Evolutionary conservation across 768 basidiomycete species (phyloP).

Genomic region (Boletus huronensis): DNA sequence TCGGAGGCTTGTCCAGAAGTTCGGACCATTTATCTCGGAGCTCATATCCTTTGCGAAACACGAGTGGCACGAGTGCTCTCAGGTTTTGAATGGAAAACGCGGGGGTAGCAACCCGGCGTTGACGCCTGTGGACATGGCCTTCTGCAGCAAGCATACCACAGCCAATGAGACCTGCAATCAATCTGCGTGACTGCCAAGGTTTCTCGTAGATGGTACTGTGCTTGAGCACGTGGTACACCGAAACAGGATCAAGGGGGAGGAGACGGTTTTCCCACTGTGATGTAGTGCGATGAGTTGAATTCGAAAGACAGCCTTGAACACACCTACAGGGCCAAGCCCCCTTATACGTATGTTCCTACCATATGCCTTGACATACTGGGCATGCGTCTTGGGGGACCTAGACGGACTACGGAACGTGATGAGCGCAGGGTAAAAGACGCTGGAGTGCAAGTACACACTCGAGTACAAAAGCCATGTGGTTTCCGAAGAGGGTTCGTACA

Average conservation of each 20-base stretch:
- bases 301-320: not conserved
- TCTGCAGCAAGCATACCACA: slow-evolving; percentile 81
- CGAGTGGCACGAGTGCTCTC: slow-evolving; percentile 65
- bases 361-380: slow-evolving; percentile 51
- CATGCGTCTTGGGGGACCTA: slow-evolving; percentile 51
- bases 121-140: slow-evolving; percentile 73
- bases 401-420: slow-evolving; percentile 41
- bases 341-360: slow-evolving; percentile 69
- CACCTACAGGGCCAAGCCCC: slow-evolving; percentile 66
- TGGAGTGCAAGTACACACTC: slow-evolving; percentile 42
- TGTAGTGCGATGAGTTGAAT: slow-evolving; percentile 7
- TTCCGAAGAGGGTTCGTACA: slow-evolving; percentile 42
- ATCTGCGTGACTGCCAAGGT: slow-evolving; percentile 71
- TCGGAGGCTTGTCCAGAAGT: slow-evolving; percentile 35
- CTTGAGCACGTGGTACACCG: slow-evolving; percentile 71
- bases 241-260: slow-evolving; percentile 74
- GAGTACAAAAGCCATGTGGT: slow-evolving; percentile 53
- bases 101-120: slow-evolving; percentile 71
- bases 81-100: slow-evolving; percentile 81
- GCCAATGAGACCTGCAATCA: slow-evolving; percentile 78
- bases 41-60: slow-evolving; percentile 64
- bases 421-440: not conserved
- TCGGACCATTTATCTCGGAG: slow-evolving; percentile 59
- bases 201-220: slow-evolving; percentile 76
- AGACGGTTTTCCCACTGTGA: slow-evolving; percentile 75